A percentile compares a stretch with the other conserved stretches of the same genome.
Evolutionary conservation across 2,329 filamentous ascomycete species (phyloP).

Genomic region (Hypocrella siamensis): DNA sequence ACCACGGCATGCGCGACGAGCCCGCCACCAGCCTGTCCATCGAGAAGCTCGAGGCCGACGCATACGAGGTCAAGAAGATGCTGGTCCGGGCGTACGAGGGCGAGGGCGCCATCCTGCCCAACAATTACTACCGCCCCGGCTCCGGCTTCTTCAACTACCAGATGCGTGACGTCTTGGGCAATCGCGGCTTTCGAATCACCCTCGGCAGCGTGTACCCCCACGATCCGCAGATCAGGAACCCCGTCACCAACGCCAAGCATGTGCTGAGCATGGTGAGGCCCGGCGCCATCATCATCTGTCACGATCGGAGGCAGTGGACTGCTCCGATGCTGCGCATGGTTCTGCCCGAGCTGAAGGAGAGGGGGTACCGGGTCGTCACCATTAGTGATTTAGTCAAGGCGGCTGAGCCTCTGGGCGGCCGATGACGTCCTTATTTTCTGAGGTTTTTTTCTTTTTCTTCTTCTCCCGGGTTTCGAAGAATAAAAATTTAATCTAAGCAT

Average conservation of each 20-base stretch:
- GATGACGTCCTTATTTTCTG: conserved; percentile 3
- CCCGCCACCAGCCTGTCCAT: conserved; percentile 47
- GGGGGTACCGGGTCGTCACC: conserved; percentile 58
- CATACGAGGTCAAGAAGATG: conserved; percentile 45
- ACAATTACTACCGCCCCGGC: conserved; percentile 66
- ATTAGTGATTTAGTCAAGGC: conserved; percentile 48
- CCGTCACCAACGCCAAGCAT: conserved; percentile 58
- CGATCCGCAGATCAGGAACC: conserved; percentile 67
- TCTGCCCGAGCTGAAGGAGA: conserved; percentile 51
- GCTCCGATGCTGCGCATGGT: conserved; percentile 60
- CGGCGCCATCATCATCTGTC: conserved; percentile 71
- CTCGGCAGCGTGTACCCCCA: conserved; percentile 79
- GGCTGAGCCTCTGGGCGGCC: conserved; percentile 12
- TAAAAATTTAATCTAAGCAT: too few species aligned
- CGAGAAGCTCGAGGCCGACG: conserved; percentile 44
- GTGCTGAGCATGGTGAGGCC: conserved; percentile 65
- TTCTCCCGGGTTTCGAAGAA: background rate
- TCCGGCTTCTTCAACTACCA: conserved; percentile 64
- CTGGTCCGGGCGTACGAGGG: conserved; percentile 41
- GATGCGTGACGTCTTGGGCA: conserved; percentile 47
- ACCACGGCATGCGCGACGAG: conserved; percentile 84
- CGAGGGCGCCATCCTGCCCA: conserved; percentile 26
- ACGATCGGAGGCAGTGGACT: conserved; percentile 75
- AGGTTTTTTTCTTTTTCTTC: background rate
- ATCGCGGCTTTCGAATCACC: conserved; percentile 55